Conservation (phyloP, 192 early-diverging fungal genomes). For the Backusella parvicylindrica region DNA sequence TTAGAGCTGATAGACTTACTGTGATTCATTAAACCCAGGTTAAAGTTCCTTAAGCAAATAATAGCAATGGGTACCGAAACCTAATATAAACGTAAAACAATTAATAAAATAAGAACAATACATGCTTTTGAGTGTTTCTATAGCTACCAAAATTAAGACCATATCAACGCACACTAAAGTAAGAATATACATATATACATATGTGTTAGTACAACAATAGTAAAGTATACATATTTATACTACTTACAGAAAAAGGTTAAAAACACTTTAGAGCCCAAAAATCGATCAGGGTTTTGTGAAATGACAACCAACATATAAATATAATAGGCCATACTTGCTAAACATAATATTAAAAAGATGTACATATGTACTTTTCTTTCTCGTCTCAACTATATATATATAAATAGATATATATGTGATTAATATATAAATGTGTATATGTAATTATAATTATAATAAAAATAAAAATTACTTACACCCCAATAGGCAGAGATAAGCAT, state of each 20-base stretch:
- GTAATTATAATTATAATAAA: background rate
- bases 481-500: constrained; percentile 51
- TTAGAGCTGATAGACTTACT: constrained; percentile 37
- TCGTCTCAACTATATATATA: constrained; percentile 40
- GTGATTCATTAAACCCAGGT: constrained; percentile 67
- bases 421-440: background rate
- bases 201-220: background rate
- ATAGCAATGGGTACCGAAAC: constrained; percentile 50
- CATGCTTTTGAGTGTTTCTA: constrained; percentile 10
- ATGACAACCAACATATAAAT: constrained; percentile 65
- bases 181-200: background rate
- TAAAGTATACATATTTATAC: constrained; percentile 26
- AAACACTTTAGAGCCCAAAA: constrained; percentile 48
- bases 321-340: constrained; percentile 66
- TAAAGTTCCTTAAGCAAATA: constrained; percentile 66
- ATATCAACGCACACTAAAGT: constrained; percentile 44
- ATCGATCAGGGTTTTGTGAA: constrained; percentile 32
- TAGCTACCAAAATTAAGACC: constrained; percentile 39
- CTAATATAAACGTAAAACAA: constrained; percentile 19
- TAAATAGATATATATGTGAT: background rate
- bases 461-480: constrained; percentile 41
- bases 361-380: constrained; percentile 55
- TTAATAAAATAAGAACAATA: background rate
- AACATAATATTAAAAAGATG: constrained; percentile 53
- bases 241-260: constrained; percentile 56